phyloP scores from a whole-genome alignment of 2,329 filamentous ascomycete species.

The Penicillium sp. region DNA sequence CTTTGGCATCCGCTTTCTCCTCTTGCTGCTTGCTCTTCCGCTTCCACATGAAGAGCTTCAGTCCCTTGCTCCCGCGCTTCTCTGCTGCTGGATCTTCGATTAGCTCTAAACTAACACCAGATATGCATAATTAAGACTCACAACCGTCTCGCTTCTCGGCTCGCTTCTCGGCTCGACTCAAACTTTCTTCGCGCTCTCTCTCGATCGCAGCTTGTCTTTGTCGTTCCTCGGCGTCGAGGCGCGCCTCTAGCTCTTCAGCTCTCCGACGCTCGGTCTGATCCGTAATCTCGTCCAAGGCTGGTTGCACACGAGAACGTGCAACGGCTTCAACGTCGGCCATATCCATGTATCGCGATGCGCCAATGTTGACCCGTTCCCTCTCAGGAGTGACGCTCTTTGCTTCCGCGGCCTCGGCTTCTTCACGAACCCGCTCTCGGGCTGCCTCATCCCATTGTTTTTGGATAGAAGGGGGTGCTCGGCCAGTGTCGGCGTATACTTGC shows the following conservation, averaged over 20 bases:
- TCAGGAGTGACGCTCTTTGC: constrained; percentile 58
- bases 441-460: constrained; percentile 78
- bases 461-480: constrained; percentile 68
- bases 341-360: constrained; percentile 78
- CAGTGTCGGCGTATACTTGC: constrained; percentile 74
- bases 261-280: constrained; percentile 73
- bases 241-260: constrained; percentile 65
- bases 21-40: constrained; percentile 29
- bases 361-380: constrained; percentile 62
- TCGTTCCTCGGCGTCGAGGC: constrained; percentile 65
- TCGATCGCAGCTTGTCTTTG: constrained; percentile 58
- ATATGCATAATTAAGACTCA: constrained; percentile 16
- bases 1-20: constrained; percentile 16
- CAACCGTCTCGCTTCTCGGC: constrained; percentile 33
- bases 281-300: constrained; percentile 81
- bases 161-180: constrained; percentile 34
- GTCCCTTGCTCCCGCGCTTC: constrained; percentile 25
- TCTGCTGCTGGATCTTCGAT: constrained; percentile 5
- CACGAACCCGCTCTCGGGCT: constrained; percentile 67
- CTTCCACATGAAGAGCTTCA: constrained; percentile 32
- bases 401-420: constrained; percentile 65
- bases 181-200: constrained; percentile 42
- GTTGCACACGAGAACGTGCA: constrained; percentile 74
- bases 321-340: constrained; percentile 77
- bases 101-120: not conserved